These are phyloP conservation scores for Alternaria sp. DNA, from an alignment of 2,329 filamentous ascomycete species.

Conservation along the genomic window DNA sequence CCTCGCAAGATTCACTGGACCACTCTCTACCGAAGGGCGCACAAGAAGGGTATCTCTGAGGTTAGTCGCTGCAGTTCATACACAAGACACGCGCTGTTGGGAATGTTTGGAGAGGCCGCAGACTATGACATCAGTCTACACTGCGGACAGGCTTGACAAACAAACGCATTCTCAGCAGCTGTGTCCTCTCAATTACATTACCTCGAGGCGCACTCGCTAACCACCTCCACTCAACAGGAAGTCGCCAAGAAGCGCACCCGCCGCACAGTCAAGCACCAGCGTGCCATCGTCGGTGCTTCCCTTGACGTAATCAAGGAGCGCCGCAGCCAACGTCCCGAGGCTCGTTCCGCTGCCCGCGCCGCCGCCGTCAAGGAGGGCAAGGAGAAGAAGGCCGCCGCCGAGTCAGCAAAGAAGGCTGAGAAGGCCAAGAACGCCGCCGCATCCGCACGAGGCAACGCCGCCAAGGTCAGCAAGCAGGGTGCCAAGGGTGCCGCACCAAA, in stretches of 20 bases:
- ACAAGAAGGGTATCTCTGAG: constrained; percentile 99
- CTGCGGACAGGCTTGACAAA: constrained; percentile 5
- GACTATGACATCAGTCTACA: constrained; percentile 34
- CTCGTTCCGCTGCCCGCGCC: constrained; percentile 86
- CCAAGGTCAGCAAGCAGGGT: constrained; percentile 95
- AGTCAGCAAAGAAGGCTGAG: constrained; percentile 96
- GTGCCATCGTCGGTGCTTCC: constrained; percentile 97
- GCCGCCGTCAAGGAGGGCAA: constrained; percentile 96
- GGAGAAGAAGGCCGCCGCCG: constrained; percentile 92
- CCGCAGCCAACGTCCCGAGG: constrained; percentile 92
- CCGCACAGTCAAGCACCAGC: constrained; percentile 97
- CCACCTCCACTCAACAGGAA: constrained; percentile 70
- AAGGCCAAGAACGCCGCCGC: constrained; percentile 91
- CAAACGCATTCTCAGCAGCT: neutral
- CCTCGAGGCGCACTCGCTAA: constrained; percentile 25
- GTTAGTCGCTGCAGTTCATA: constrained; percentile 62
- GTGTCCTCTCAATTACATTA: neutral
- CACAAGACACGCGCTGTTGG: constrained; percentile 1
- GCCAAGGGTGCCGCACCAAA: constrained; percentile 89
- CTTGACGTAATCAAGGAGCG: constrained; percentile 99
- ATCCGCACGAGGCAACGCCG: constrained; percentile 78
- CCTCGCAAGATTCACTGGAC: constrained; percentile 99
- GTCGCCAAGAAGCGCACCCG: constrained; percentile 99
- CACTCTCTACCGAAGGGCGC: constrained; percentile 95
- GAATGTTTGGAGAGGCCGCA: constrained; percentile 13